Evolutionary conservation across 2,329 filamentous ascomycete genomes (phyloP), one percentile per base, ranked within the genome.

Genomic region (Pseudocercospora fuligena): DNA sequence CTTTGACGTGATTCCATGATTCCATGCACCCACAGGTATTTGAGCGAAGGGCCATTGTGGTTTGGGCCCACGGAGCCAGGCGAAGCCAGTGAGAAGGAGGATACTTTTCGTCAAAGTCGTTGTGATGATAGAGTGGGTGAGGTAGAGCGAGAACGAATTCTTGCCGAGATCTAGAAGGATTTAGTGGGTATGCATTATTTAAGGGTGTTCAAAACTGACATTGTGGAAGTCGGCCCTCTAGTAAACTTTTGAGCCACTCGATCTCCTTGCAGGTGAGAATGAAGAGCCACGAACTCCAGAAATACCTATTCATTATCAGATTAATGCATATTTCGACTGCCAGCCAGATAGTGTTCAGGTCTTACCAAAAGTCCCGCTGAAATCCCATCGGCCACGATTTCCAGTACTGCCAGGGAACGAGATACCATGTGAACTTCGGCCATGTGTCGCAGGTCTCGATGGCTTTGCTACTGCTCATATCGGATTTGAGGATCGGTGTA

Each of bases 51-150:
- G 64, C 70, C 66, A 68, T 21, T 65, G 54, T 12, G 64, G 57
- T 31, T 69, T 43, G 5, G 56, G 49, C 25, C 67, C 68, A 14
- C 58, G 61, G 12, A 69, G 63, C 54, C 63, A 61, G 14, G 49
- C 33, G 33, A 63, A 61, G 40, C 69, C 71, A 31, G 63, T 65
- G 9, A 73, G 63, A 58, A 66, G 66, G 63, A 72, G 70, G 12
- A 73, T 63, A 4, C 63, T 57, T 36, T 91, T 87, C 0, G 87
- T 88, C 1, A 90, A 62, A 0, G 81, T 82, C 79, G 81, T 84
- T 0, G 90, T 78, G 1, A 90, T 75, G 0, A 87, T 87, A 0
- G 88, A 88, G 68, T 90, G 88, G 6, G 89, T 82, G 12, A 90
- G 80, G 75, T 90, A 90, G 1, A 90, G 78, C 0, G 85, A 81